phyloP scores from a whole-genome alignment of 176 grass and related monocot genomes.

The Guadua angustifolia region DNA sequence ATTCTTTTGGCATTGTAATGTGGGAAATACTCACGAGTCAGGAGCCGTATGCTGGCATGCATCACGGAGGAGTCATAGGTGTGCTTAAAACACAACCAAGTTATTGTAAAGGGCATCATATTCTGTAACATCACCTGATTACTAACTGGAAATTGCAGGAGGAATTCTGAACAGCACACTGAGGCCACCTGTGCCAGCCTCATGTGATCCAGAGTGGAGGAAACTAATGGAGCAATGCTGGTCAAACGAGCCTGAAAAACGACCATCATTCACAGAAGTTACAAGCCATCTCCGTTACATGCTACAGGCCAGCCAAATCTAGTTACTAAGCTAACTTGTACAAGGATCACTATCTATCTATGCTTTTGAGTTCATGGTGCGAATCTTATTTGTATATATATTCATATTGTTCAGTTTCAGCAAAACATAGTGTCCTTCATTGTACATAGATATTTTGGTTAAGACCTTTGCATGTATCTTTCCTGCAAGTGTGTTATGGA shows the following conservation, averaged over 20 bases:
- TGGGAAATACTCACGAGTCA: conserved; percentile 81
- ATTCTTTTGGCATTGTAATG: conserved; percentile 80
- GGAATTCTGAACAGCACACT: conserved; percentile 79
- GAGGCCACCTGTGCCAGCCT: conserved; percentile 59
- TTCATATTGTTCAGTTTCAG: background rate
- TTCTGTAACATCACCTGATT: background rate
- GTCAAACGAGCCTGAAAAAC: conserved; percentile 55
- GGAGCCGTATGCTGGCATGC: conserved; percentile 71
- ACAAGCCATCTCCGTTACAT: conserved; percentile 51
- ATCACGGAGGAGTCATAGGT: conserved; percentile 68
- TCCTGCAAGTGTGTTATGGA: background rate
- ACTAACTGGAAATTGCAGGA: conserved; percentile 36
- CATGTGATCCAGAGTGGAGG: conserved; percentile 64
- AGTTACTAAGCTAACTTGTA: conserved; percentile 11
- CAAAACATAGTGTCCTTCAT: background rate
- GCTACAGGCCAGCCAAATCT: conserved; percentile 40
- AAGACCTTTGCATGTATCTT: background rate
- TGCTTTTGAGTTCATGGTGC: background rate
- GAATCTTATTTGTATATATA: background rate
- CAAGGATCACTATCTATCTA: background rate
- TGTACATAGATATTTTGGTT: conserved; percentile 6
- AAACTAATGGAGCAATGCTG: conserved; percentile 78
- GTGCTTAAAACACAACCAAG: conserved; percentile 25
- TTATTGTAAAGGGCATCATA: background rate
- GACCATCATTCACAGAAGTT: conserved; percentile 64